Base-by-base conservation (phyloP, 1,284 basidiomycete genomes). In the Ceratobasidium sp. region DNA sequence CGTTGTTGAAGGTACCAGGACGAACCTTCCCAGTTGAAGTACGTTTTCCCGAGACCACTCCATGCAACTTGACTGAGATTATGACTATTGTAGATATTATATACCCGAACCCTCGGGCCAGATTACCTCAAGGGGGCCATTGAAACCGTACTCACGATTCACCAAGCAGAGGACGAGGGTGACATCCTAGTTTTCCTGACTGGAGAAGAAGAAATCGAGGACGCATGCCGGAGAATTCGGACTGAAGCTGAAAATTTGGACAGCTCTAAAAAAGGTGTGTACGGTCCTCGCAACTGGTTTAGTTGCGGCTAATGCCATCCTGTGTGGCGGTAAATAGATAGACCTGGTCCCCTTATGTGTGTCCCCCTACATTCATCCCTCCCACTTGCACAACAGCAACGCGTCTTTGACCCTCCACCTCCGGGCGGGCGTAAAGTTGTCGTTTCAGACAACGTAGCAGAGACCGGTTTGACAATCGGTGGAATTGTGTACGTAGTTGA, bases 401-500 rank as follows among this genome's bases (percentile, higher is more conserved):
- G 94, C 8, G 99, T 99, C 84, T 99, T 99, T 84, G 96, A 98
- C 81, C 87, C 94, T 0, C 88, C 96, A 2, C 96, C 97, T 0
- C 93, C 95, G 0, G 92, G 94, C 0, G 96, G 97, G 0, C 91
- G 97, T 80, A 99, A 99, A 85, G 91, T 99, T 44, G 95, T 99
- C 66, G 88, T 99, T 0, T 96, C 96, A 16, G 99, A 98, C 48
- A 99, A 99, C 85, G 97, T 99, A 79, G 98, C 98, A 8, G 97
- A 99, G 86, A 99, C 98, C 0, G 98, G 96, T 12, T 87, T 99
- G 50, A 99, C 97, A 1, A 99, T 99, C 79, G 97, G 99, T 82
- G 98, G 97, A 33, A 99, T 99, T 82, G 96, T 99, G 16, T 99
- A 99, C 83, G 97, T 99, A 77, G 96, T 99, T 60, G 97, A 99